phyloP scores from a whole-genome alignment of 2,329 filamentous ascomycete genomes.

The Clarireedia homoeocarpa region DNA sequence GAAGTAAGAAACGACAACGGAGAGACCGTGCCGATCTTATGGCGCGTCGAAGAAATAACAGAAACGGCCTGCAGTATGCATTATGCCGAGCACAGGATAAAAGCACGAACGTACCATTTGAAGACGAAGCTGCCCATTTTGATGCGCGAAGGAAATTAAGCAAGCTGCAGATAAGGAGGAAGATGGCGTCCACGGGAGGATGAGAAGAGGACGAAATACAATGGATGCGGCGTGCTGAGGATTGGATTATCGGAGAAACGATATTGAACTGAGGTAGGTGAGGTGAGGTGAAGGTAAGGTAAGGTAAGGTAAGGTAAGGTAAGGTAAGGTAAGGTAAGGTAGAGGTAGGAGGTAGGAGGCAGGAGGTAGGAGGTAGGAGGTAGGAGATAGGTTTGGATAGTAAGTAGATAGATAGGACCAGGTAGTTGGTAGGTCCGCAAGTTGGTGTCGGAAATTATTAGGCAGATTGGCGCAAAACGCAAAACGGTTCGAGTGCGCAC shows the following conservation, averaged over 20 bases:
- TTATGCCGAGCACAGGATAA: not conserved
- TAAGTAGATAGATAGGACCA: not conserved
- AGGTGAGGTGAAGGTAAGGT: not conserved
- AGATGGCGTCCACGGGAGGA: not conserved
- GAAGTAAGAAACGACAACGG: not conserved
- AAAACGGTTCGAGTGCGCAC: not conserved
- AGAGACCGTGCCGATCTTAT: not conserved
- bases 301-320: not conserved
- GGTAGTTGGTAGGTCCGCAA: too few species aligned
- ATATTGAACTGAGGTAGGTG: not conserved
- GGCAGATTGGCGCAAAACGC: not conserved
- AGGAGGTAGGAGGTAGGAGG: not conserved
- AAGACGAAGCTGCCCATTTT: conserved; percentile 32
- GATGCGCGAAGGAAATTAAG: conserved; percentile 4
- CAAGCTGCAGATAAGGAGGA: not conserved
- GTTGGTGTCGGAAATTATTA: not conserved
- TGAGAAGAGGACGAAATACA: not conserved
- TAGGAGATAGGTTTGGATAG: not conserved
- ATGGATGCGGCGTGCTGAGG: not conserved
- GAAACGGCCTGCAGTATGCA: not conserved
- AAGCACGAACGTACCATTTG: conserved; percentile 27
- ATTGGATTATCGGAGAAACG: not conserved
- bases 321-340: too few species aligned
- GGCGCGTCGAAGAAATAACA: too few species aligned
- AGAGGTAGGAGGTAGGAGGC: not conserved